Percentiles rank a stretch among this genome's conserved stretches.
Evolutionary conservation across 2,329 filamentous ascomycete genomes (phyloP).

Genomic region (Talaromyces amestolkiae): DNA sequence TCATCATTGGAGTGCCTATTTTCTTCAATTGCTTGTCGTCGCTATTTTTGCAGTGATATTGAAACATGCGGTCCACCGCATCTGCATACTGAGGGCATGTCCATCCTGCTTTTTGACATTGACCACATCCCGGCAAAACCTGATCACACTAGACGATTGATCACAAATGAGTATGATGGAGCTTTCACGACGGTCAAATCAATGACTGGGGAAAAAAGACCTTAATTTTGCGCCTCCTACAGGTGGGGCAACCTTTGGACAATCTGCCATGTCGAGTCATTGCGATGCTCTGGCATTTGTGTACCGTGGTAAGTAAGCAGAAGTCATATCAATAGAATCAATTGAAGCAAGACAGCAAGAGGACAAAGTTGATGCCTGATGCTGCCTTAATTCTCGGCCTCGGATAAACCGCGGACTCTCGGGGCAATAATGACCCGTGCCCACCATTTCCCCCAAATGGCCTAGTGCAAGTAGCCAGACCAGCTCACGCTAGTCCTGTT

Average conservation of each 20-base stretch:
- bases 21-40: neutral
- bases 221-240: conserved; percentile 70
- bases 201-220: conserved; percentile 37
- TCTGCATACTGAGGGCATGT: conserved; percentile 23
- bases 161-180: neutral
- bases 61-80: conserved; percentile 22
- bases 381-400: neutral
- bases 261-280: conserved; percentile 53
- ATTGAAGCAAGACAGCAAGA: neutral
- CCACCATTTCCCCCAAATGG: neutral
- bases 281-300: neutral
- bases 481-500: conserved; percentile 15
- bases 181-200: neutral
- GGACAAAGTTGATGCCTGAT: neutral
- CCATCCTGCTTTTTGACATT: conserved; percentile 21
- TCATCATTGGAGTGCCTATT: neutral
- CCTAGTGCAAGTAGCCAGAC: neutral
- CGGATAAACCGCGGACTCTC: neutral
- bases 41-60: neutral
- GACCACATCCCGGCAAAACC: conserved; percentile 16
- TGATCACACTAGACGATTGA: conserved; percentile 20
- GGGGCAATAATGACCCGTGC: neutral
- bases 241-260: conserved; percentile 70
- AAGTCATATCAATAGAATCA: neutral
- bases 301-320: neutral